Evolutionary conservation across 2,329 filamentous ascomycete species (phyloP), one percentile per base, ranked within the genome.

Genomic region (Reticulascus tulasneorum): DNA sequence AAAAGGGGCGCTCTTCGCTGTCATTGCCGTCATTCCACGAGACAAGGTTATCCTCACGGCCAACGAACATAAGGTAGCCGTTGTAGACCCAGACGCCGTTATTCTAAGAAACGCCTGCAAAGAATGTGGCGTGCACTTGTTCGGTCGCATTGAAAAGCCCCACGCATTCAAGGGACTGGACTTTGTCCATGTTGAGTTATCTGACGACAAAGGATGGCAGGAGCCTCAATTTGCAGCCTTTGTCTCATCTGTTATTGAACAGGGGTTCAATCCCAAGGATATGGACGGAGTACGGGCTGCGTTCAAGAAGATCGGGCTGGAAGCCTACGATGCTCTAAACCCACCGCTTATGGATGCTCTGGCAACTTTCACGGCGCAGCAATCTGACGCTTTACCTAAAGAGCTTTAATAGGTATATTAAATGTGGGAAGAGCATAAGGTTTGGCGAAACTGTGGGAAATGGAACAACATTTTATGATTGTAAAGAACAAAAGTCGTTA

Each of bases 161-260:
- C 81, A 84, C 51, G 61, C 79, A 0, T 84, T 85, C 66, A 75
- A 78, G 55, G 80, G 80, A 1, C 64, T 84, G n/a, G 79, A 82
- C 54, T 84, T 84, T 54, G 77, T 84, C 9, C 80, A 84, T 56
- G 66, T 65, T 2, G 80, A 85, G 59, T 60, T 85, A 28, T 75
- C 70, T 13, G 62, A 71, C 33, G 57, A 71, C 36, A 67, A 73
- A 53, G 79, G 79, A n/a, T 84, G 81, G 79, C 79, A 84, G 59
- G 80, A 82, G 61, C 79, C 79, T 7, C 79, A 84, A 51, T 85
- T 84, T 47, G 80, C 80, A 3, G 81, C 72, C 0, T 85, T 84
- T 42, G 79, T 84, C 24, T 77, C 73, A 23, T 79, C 73, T 37
- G 76, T 84, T 40, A 82, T 84, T 40, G 80, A 84, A 70, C 78